A percentile compares a stretch with the other conserved stretches of the same genome.
Conservation (phyloP, 1,139 yeast genomes). For the Protomyces pachydermus region DNA sequence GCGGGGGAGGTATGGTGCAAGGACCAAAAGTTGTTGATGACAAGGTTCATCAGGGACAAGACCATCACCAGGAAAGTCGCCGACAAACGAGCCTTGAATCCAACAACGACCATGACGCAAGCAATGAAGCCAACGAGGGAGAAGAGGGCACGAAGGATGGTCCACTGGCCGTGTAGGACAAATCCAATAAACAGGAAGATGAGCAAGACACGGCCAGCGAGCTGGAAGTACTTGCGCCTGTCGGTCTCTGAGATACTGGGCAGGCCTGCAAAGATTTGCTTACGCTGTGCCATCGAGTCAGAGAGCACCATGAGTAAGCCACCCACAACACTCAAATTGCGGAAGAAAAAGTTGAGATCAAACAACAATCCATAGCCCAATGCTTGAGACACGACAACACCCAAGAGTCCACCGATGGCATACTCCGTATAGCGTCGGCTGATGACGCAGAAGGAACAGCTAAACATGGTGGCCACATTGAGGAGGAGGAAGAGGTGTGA, state of each 20-base stretch:
- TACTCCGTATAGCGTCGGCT: constrained; percentile 63
- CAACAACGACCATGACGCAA: constrained; percentile 78
- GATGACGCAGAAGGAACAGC: constrained; percentile 68
- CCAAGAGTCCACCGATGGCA: constrained; percentile 66
- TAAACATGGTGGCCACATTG: constrained; percentile 66
- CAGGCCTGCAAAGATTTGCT: constrained; percentile 65
- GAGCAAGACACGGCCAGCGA: constrained; percentile 84
- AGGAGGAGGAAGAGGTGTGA: constrained; percentile 62
- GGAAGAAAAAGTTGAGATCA: constrained; percentile 59
- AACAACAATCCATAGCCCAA: constrained; percentile 80
- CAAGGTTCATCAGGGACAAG: constrained; percentile 68
- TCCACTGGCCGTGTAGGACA: constrained; percentile 72
- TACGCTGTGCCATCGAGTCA: constrained; percentile 57
- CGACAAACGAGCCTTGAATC: constrained; percentile 87
- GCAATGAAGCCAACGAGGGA: constrained; percentile 66
- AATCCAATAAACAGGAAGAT: constrained; percentile 83
- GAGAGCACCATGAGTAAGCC: constrained; percentile 85
- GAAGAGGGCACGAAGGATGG: constrained; percentile 59
- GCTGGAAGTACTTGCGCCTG: constrained; percentile 73
- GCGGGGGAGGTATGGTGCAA: constrained; percentile 55
- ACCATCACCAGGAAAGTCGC: constrained; percentile 74
- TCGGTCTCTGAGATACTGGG: constrained; percentile 76
- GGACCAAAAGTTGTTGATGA: constrained; percentile 87
- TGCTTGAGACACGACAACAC: constrained; percentile 80
- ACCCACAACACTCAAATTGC: constrained; percentile 82